These are phyloP conservation scores for Apiotrichum sp. DNA, from an alignment of 1,284 basidiomycete species.

Conservation along the genomic window DNA sequence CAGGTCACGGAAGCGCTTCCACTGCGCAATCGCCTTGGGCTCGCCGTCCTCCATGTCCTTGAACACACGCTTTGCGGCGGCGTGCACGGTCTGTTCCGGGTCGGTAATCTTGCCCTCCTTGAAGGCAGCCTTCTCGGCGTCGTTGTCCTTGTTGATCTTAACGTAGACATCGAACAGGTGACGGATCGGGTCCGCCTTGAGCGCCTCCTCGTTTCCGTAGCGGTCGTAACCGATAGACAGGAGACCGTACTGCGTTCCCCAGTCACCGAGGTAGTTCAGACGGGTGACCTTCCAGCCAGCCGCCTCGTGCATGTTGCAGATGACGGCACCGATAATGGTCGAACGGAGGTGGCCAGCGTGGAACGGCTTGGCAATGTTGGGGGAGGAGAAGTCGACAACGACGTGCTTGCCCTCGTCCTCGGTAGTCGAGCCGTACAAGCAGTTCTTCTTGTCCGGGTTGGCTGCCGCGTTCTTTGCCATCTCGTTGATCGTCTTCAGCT, in stretches of 20 bases:
- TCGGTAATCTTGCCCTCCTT: slow-evolving; percentile 34
- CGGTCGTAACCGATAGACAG: slow-evolving; percentile 89
- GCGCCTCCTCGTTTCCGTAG: slow-evolving; percentile 77
- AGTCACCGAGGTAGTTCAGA: slow-evolving; percentile 92
- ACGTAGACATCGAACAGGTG: slow-evolving; percentile 94
- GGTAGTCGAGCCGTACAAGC: slow-evolving; percentile 65
- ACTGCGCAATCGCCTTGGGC: slow-evolving; percentile 72
- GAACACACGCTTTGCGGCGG: slow-evolving; percentile 82
- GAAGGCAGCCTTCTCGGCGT: slow-evolving; percentile 49
- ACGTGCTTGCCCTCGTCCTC: slow-evolving; percentile 66
- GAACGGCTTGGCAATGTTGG: slow-evolving; percentile 98
- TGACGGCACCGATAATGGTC: slow-evolving; percentile 95
- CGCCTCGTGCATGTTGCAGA: slow-evolving; percentile 84
- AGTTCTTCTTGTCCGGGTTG: slow-evolving; percentile 45
- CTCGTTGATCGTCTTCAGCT: slow-evolving; percentile 77
- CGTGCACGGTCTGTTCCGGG: slow-evolving; percentile 55
- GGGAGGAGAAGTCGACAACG: slow-evolving; percentile 81
- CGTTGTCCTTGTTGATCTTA: slow-evolving; percentile 79
- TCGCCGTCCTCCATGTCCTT: slow-evolving; percentile 94
- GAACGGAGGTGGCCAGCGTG: slow-evolving; percentile 95
- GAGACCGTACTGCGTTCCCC: slow-evolving; percentile 84
- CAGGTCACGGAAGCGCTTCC: slow-evolving; percentile 87
- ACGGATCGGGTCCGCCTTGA: slow-evolving; percentile 85
- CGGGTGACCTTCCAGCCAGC: slow-evolving; percentile 87
- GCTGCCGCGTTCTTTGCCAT: slow-evolving; percentile 48